Evolutionary conservation across 2,329 filamentous ascomycete species (phyloP).

Genomic region (Aspergillus intermedius): DNA sequence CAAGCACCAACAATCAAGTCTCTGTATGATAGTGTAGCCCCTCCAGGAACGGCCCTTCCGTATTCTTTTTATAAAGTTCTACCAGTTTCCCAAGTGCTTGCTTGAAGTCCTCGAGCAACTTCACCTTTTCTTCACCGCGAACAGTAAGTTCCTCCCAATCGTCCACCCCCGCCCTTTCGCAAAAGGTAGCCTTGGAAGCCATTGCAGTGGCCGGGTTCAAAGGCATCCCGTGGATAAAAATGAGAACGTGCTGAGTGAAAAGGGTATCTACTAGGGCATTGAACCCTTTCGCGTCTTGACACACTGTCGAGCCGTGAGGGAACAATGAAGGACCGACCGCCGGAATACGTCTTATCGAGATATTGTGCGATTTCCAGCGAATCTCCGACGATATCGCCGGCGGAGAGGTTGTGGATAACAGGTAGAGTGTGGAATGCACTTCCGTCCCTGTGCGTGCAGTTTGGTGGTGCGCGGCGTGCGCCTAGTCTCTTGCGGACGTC

Average conservation of each 20-base stretch:
- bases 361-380: neutral
- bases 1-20: conserved; percentile 54
- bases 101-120: conserved; percentile 37
- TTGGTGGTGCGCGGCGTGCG: conserved; percentile 1
- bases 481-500: conserved; percentile 6
- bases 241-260: conserved; percentile 3
- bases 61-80: conserved; percentile 34
- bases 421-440: neutral
- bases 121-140: conserved; percentile 34
- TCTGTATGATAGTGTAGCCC: conserved; percentile 43
- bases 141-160: conserved; percentile 22
- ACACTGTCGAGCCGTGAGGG: neutral
- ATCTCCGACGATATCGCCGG: neutral
- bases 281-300: conserved; percentile 6
- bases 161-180: conserved; percentile 2
- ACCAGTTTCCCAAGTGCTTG: conserved; percentile 39
- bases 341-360: neutral
- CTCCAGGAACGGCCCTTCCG: conserved; percentile 47
- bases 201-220: conserved; percentile 7
- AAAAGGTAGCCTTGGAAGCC: conserved; percentile 3
- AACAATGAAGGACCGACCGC: neutral
- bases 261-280: conserved; percentile 7
- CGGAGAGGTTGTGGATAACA: neutral
- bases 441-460: neutral
- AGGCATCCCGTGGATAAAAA: conserved; percentile 5